phyloP scores from a whole-genome alignment of 768 basidiomycete species.

The Psilocybe azurescens region DNA sequence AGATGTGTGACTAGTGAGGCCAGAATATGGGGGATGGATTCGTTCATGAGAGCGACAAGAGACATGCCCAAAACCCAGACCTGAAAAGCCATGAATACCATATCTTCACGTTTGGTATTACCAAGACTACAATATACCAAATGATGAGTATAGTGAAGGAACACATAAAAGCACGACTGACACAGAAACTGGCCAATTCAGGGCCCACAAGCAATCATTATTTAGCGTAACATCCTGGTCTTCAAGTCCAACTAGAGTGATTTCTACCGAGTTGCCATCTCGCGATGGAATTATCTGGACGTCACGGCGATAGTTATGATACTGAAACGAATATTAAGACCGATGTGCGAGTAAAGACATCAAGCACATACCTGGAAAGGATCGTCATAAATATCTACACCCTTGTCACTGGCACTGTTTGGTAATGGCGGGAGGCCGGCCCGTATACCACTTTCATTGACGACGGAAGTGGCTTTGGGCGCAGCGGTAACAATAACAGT shows the following conservation, averaged over 20 bases:
- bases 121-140: conserved; percentile 49
- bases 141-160: conserved; percentile 6
- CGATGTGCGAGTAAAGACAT: background rate
- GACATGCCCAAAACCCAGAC: conserved; percentile 85
- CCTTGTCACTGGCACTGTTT: conserved; percentile 16
- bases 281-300: conserved; percentile 17
- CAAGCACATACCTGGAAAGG: conserved; percentile 13
- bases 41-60: conserved; percentile 70
- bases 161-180: conserved; percentile 38
- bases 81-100: conserved; percentile 80
- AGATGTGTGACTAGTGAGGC: conserved; percentile 78
- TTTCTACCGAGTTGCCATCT: conserved; percentile 14
- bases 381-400: conserved; percentile 20
- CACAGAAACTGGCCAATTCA: conserved; percentile 76
- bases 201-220: conserved; percentile 56
- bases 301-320: conserved; percentile 19
- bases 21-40: conserved; percentile 82
- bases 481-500: conserved; percentile 34
- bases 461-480: conserved; percentile 7
- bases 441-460: background rate
- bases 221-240: conserved; percentile 40
- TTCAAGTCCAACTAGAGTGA: conserved; percentile 20
- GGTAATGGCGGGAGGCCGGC: background rate
- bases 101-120: conserved; percentile 79
- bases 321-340: background rate